These are phyloP conservation scores for Dichomitus squalens DNA, from an alignment of 1,284 basidiomycete species.

Conservation along the genomic window DNA sequence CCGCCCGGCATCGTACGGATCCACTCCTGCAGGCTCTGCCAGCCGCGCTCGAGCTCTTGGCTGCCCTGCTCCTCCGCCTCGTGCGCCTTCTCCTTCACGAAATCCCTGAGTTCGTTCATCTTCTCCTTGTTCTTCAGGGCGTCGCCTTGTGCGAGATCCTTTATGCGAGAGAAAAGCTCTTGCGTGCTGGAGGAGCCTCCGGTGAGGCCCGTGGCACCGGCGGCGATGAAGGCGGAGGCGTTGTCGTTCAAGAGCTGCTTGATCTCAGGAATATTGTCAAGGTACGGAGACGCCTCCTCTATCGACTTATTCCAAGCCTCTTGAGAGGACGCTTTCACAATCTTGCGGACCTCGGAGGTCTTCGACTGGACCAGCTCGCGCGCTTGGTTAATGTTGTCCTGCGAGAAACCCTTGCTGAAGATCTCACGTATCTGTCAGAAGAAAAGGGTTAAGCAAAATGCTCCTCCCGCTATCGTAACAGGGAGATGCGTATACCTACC, in stretches of 20 bases:
- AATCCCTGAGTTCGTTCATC: constrained; percentile 34
- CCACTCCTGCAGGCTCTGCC: constrained; percentile 22
- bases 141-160: constrained; percentile 30
- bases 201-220: constrained; percentile 17
- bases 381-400: constrained; percentile 31
- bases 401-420: constrained; percentile 30
- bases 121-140: constrained; percentile 32
- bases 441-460: neutral
- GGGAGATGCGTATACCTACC: constrained; percentile 29
- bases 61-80: constrained; percentile 27
- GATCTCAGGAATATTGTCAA: constrained; percentile 36
- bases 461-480: neutral
- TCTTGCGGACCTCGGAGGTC: constrained; percentile 30
- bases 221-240: constrained; percentile 27
- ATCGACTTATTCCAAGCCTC: constrained; percentile 35
- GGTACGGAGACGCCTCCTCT: constrained; percentile 32
- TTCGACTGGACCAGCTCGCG: constrained; percentile 32
- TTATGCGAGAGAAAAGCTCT: constrained; percentile 33
- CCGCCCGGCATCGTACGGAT: constrained; percentile 20
- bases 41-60: constrained; percentile 15
- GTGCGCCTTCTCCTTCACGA: constrained; percentile 31
- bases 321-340: constrained; percentile 29
- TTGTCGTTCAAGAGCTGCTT: constrained; percentile 31
- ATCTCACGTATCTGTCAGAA: constrained; percentile 29
- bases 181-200: constrained; percentile 24